These are phyloP conservation scores for Hyparrhenia diplandra DNA, from an alignment of 176 grass and related monocot species.

Conservation along the genomic window DNA sequence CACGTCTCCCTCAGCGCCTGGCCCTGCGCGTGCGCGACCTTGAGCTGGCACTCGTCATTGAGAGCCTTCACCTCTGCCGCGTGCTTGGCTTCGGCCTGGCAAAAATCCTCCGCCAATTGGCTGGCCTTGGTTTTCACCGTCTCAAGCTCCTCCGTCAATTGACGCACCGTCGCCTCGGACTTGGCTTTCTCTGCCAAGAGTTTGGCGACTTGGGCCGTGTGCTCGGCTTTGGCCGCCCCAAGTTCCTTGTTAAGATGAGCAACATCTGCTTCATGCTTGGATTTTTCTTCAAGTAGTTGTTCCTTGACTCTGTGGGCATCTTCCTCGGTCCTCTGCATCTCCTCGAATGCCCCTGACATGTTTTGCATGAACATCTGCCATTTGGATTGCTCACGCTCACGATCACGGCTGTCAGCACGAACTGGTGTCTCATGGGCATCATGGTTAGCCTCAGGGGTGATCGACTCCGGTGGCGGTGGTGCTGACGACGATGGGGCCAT, in stretches of 20 bases:
- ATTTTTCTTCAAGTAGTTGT: not conserved
- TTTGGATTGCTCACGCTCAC: not conserved
- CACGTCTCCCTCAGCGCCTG: too few species aligned
- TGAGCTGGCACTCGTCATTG: too few species aligned
- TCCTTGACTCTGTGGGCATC: not conserved
- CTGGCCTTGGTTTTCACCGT: too few species aligned
- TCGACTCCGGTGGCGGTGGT: not conserved
- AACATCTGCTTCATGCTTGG: not conserved
- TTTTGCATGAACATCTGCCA: not conserved
- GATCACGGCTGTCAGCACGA: not conserved
- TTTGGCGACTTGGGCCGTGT: not conserved
- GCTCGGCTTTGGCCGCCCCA: not conserved
- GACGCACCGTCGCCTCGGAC: not conserved
- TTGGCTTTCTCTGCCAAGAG: not conserved
- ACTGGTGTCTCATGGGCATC: too few species aligned
- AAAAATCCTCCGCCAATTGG: not conserved
- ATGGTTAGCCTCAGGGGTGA: not conserved
- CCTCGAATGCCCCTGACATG: not conserved
- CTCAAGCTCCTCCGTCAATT: not conserved
- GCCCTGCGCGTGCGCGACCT: too few species aligned
- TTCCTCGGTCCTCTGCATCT: not conserved
- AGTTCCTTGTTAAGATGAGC: not conserved
- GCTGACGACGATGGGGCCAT: not conserved
- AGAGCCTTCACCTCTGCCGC: not conserved
- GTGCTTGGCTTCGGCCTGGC: not conserved